phyloP scores from a whole-genome alignment of 805 yeast species.

The Teunomyces kruisii region DNA sequence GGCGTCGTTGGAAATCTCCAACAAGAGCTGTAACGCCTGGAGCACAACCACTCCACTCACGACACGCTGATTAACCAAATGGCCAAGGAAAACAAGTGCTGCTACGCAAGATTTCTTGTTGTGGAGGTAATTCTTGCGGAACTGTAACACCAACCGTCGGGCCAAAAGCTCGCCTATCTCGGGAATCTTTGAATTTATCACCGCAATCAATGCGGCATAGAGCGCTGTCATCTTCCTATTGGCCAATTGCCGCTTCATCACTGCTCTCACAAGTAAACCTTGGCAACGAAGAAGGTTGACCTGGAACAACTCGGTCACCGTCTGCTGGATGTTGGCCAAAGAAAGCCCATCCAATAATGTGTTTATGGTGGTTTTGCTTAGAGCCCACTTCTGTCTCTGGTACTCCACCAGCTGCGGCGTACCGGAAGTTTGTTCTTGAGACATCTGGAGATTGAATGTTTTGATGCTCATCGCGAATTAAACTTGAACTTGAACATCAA shows the following conservation, averaged over 20 bases:
- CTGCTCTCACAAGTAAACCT: constrained; percentile 57
- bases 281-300: constrained; percentile 60
- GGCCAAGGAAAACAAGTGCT: constrained; percentile 53
- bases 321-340: constrained; percentile 45
- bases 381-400: constrained; percentile 22
- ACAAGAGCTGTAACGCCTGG: constrained; percentile 34
- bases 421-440: background rate
- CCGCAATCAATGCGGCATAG: constrained; percentile 57
- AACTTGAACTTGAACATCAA: background rate
- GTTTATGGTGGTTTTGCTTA: constrained; percentile 20
- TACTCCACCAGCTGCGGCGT: constrained; percentile 11
- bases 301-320: constrained; percentile 51
- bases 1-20: constrained; percentile 49
- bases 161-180: constrained; percentile 60
- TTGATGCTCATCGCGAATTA: constrained; percentile 6
- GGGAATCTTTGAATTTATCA: constrained; percentile 68
- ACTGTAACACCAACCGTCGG: constrained; percentile 54
- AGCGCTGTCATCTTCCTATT: constrained; percentile 43
- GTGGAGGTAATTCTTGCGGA: constrained; percentile 51
- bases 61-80: constrained; percentile 63
- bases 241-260: constrained; percentile 54
- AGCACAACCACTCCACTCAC: constrained; percentile 30
- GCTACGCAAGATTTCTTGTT: constrained; percentile 44
- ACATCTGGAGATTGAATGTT: constrained; percentile 8
- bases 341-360: constrained; percentile 48